Percentiles rank a stretch among this genome's conserved stretches.
Evolutionary conservation across 2,329 filamentous ascomycete genomes (phyloP).

Genomic region (Colletotrichum endophyticum): DNA sequence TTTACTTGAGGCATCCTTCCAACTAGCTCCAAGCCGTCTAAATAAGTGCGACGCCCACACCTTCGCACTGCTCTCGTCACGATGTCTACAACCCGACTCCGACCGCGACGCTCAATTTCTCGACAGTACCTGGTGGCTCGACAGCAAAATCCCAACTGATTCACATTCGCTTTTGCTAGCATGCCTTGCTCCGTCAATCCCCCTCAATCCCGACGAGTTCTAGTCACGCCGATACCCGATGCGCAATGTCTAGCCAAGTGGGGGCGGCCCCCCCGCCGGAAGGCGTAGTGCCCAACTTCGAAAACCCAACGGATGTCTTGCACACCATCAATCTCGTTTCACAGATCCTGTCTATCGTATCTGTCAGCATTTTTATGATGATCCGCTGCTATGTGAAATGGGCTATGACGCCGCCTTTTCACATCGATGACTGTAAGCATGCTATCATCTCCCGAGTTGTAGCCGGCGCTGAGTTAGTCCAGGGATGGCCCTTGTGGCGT

Average conservation of each 20-base stretch:
- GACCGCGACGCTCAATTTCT: background rate
- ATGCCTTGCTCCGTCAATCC: background rate
- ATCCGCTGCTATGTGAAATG: conserved; percentile 29
- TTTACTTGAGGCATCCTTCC: accelerated
- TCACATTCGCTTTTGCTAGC: background rate
- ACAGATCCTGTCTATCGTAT: conserved; percentile 29
- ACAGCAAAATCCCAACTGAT: background rate
- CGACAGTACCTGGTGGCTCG: background rate
- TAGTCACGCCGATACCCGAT: background rate
- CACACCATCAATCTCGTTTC: conserved; percentile 29
- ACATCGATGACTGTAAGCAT: conserved; percentile 31
- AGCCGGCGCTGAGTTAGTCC: background rate
- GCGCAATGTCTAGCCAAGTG: conserved; percentile 4
- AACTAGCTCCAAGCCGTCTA: background rate
- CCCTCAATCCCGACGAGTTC: background rate
- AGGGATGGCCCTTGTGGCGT: conserved; percentile 10
- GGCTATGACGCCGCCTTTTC: conserved; percentile 19
- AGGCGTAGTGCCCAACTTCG: conserved; percentile 27
- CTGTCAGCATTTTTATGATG: conserved; percentile 28
- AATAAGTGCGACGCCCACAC: background rate
- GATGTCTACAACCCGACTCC: too few species aligned
- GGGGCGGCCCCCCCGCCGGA: conserved; percentile 25
- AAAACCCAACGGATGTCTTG: conserved; percentile 30
- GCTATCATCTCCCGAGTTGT: accelerated
- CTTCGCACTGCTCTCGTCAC: accelerated